These are phyloP conservation scores for Phytophthora kernoviae DNA, from an alignment of 352 stramenopile genomes.

Conservation along the genomic window DNA sequence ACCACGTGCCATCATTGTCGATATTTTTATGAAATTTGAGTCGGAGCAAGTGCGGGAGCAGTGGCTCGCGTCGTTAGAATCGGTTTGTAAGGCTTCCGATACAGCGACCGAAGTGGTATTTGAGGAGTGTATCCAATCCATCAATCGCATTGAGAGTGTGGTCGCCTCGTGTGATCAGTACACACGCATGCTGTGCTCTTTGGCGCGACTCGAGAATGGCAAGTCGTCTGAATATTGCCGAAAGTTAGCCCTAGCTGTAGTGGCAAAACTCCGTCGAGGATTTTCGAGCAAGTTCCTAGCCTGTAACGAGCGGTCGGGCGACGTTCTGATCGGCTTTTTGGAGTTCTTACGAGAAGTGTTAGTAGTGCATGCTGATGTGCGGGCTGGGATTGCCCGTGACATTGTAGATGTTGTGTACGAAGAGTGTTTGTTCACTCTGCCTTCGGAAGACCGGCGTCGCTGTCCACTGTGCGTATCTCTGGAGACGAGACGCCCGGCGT, in stretches of 20 bases:
- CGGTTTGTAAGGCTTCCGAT: slow-evolving; percentile 60
- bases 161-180: slow-evolving; percentile 73
- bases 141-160: slow-evolving; percentile 69
- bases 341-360: slow-evolving; percentile 82
- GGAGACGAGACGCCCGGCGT: slow-evolving; percentile 80
- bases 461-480: slow-evolving; percentile 77
- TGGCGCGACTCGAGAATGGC: slow-evolving; percentile 63
- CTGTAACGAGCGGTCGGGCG: slow-evolving; percentile 66
- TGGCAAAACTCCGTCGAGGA: slow-evolving; percentile 64
- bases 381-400: slow-evolving; percentile 56
- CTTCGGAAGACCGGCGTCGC: slow-evolving; percentile 61
- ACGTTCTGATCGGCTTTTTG: slow-evolving; percentile 77
- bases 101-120: slow-evolving; percentile 55
- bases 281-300: slow-evolving; percentile 85
- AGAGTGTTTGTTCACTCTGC: slow-evolving; percentile 83
- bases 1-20: slow-evolving; percentile 49
- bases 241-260: slow-evolving; percentile 52
- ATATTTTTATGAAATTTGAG: slow-evolving; percentile 65
- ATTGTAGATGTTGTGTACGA: slow-evolving; percentile 87
- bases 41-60: slow-evolving; percentile 85
- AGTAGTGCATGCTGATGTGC: slow-evolving; percentile 52
- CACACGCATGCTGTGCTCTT: slow-evolving; percentile 66
- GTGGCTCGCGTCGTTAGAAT: slow-evolving; percentile 83
- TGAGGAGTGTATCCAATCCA: slow-evolving; percentile 68
- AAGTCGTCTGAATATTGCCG: slow-evolving; percentile 52